Conservation (phyloP, 306 rosid species). For the Trifolium subterraneum region DNA sequence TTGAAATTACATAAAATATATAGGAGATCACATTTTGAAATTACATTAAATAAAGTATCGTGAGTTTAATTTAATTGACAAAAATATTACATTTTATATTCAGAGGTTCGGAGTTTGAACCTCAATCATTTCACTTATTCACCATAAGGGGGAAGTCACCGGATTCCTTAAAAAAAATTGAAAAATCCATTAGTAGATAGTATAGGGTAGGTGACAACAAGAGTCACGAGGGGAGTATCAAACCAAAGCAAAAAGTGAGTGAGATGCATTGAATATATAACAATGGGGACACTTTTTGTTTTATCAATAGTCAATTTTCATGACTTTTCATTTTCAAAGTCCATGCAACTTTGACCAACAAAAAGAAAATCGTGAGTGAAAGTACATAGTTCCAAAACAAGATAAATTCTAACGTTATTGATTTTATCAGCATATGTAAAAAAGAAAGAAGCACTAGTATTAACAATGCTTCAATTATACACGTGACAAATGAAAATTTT, state of each 20-base stretch:
- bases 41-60: no score
- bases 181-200: no score
- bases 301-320: not conserved
- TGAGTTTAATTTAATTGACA: no score
- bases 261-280: not conserved
- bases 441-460: no score
- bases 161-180: no score
- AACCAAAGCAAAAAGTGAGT: not conserved
- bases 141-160: no score
- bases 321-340: slow-evolving; percentile 25
- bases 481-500: not conserved
- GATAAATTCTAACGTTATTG: not conserved
- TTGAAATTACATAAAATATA: no score
- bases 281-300: not conserved
- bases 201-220: slow-evolving; percentile 21
- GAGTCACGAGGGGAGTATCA: not conserved
- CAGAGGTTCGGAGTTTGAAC: no score
- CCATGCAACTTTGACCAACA: slow-evolving; percentile 24
- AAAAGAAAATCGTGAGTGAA: not conserved
- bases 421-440: no score
- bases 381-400: not conserved
- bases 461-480: not conserved
- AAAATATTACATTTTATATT: no score
- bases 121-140: no score
- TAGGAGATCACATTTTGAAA: no score